Conservation (phyloP, 2,329 filamentous ascomycete species). For the Bipolaris oryzae region DNA sequence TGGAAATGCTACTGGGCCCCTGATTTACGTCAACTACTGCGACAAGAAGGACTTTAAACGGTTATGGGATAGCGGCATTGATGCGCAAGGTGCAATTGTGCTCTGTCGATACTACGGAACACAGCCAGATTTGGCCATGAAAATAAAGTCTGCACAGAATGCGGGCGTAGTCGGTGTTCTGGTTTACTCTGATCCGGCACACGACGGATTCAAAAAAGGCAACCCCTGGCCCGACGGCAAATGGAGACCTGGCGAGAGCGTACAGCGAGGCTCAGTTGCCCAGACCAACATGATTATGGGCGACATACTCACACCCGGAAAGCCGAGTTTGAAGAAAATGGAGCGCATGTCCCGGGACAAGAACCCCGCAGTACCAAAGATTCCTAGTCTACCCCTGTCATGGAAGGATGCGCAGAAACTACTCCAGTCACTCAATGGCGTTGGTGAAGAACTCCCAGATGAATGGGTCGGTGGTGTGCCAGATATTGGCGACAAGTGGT, state of each 20-base stretch:
- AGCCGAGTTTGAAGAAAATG: conserved; percentile 70
- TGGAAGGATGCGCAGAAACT: conserved; percentile 88
- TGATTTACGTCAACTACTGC: conserved; percentile 94
- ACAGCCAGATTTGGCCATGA: conserved; percentile 74
- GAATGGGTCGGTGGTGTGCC: conserved; percentile 80
- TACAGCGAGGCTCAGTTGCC: conserved; percentile 82
- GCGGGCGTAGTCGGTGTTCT: conserved; percentile 87
- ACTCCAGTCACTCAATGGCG: conserved; percentile 74
- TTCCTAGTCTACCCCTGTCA: conserved; percentile 87
- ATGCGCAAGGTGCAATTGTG: conserved; percentile 79
- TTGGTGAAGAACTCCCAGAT: conserved; percentile 70
- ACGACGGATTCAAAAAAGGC: conserved; percentile 80
- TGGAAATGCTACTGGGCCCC: conserved; percentile 81
- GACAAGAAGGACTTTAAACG: conserved; percentile 80
- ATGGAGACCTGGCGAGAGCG: conserved; percentile 79
- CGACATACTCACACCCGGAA: conserved; percentile 90
- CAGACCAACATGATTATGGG: conserved; percentile 83
- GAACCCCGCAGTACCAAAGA: conserved; percentile 74
- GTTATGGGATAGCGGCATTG: conserved; percentile 72
- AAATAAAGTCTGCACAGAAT: conserved; percentile 87
- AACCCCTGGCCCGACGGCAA: conserved; percentile 75
- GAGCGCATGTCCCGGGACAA: conserved; percentile 72
- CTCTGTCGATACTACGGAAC: conserved; percentile 81
- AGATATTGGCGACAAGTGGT: conserved; percentile 74
- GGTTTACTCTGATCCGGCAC: conserved; percentile 87